phyloP scores from a whole-genome alignment of 2,329 filamentous ascomycete genomes.

The Diaporthe citri region DNA sequence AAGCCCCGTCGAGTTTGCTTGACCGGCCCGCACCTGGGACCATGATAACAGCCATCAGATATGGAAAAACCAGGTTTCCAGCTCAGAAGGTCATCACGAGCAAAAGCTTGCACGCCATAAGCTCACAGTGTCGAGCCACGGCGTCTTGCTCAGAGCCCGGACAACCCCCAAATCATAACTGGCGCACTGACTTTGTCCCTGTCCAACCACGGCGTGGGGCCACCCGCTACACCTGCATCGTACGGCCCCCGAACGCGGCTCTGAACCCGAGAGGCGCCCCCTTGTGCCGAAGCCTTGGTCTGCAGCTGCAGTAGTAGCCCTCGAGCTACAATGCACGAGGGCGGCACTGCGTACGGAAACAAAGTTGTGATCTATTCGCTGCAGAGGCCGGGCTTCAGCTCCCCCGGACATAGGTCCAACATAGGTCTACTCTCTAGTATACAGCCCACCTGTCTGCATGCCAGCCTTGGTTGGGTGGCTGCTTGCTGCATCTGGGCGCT shows the following conservation, averaged over 20 bases:
- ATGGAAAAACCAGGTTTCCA: neutral
- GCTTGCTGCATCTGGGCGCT: neutral
- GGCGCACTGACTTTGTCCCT: conserved; percentile 9
- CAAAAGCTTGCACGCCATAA: neutral
- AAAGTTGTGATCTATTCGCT: conserved; percentile 1
- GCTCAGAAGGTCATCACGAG: neutral
- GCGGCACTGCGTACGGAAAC: neutral
- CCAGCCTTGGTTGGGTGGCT: conserved; percentile 20
- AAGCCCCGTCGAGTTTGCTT: neutral
- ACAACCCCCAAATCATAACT: conserved; percentile 27
- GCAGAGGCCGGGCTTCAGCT: conserved; percentile 13
- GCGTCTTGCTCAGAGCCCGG: neutral
- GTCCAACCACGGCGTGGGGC: conserved; percentile 30
- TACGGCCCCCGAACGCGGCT: conserved; percentile 38
- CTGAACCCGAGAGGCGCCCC: conserved; percentile 22
- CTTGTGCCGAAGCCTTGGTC: conserved; percentile 17
- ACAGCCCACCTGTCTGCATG: conserved; percentile 15
- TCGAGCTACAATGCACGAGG: neutral
- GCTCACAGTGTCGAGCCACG: neutral
- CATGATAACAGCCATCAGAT: neutral
- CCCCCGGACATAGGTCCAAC: neutral
- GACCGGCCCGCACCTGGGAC: conserved; percentile 20
- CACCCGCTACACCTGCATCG: conserved; percentile 26
- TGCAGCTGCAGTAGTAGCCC: conserved; percentile 7
- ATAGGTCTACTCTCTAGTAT: neutral